A percentile compares a stretch with the other conserved stretches of the same genome.
These are phyloP conservation scores for Delitschia confertaspora DNA, from an alignment of 495 filamentous ascomycete species.

Conservation along the genomic window DNA sequence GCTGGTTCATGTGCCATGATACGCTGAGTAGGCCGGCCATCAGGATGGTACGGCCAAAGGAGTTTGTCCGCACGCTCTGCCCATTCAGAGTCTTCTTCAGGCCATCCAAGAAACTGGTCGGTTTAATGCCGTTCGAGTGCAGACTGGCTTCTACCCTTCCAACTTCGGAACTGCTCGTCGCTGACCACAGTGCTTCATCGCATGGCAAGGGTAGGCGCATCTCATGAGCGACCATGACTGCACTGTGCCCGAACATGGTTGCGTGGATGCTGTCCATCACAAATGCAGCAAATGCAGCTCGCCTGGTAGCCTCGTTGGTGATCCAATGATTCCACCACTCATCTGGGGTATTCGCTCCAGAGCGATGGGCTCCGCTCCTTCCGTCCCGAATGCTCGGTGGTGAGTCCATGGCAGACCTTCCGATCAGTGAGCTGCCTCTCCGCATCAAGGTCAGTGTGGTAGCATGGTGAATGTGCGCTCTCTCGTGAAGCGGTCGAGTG, in stretches of 20 bases:
- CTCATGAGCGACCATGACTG: constrained; percentile 95
- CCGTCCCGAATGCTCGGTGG: constrained; percentile 67
- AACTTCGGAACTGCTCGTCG: constrained; percentile 80
- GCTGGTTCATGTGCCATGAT: constrained; percentile 96
- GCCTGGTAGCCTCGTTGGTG: constrained; percentile 80
- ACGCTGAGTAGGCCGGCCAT: constrained; percentile 93
- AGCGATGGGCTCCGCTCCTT: constrained; percentile 35
- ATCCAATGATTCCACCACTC: constrained; percentile 98
- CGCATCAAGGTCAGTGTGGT: constrained; percentile 95
- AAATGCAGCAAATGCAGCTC: constrained; percentile 90
- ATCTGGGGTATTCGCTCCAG: constrained; percentile 54
- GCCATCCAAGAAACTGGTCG: constrained; percentile 81
- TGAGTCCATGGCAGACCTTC: constrained; percentile 78
- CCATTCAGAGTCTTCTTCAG: constrained; percentile 83
- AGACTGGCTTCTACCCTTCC: constrained; percentile 76
- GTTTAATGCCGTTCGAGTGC: constrained; percentile 73
- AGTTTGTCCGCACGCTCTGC: constrained; percentile 81
- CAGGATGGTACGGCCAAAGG: constrained; percentile 88
- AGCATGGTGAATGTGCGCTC: constrained; percentile 94
- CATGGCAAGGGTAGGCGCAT: constrained; percentile 87
- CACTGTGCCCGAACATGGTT: constrained; percentile 96
- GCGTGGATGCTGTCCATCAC: constrained; percentile 93
- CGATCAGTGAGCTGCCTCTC: constrained; percentile 81
- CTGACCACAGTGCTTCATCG: constrained; percentile 89
- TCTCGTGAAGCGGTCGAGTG: constrained; percentile 81